phyloP scores from a whole-genome alignment of 2,329 filamentous ascomycete species.

The Pseudogymnoascus sp. region DNA sequence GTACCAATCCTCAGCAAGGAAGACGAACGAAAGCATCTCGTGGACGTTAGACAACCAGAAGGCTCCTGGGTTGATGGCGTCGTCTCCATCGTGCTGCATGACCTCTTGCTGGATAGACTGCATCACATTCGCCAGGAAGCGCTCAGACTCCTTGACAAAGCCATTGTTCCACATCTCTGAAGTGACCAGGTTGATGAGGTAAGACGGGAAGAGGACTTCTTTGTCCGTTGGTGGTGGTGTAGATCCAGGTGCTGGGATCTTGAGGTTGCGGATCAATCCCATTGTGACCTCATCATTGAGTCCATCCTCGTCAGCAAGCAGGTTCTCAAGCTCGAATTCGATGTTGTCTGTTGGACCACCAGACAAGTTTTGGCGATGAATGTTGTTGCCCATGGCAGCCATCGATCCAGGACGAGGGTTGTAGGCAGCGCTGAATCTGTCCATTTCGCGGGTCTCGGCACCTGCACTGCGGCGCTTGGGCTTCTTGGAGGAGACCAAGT shows the following conservation, averaged over 20 bases:
- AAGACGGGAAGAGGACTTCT: conserved; percentile 96
- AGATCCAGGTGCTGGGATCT: conserved; percentile 83
- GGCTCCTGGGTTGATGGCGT: conserved; percentile 91
- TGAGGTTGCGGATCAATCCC: conserved; percentile 91
- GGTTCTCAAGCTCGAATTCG: conserved; percentile 86
- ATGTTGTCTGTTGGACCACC: conserved; percentile 79
- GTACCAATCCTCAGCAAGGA: conserved; percentile 98
- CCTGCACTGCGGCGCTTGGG: conserved; percentile 90
- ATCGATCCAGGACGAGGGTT: conserved; percentile 95
- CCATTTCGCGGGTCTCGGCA: conserved; percentile 73
- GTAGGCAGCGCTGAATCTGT: conserved; percentile 87
- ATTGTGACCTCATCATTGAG: conserved; percentile 96
- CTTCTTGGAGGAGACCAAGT: conserved; percentile 94
- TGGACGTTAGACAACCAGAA: conserved; percentile 99
- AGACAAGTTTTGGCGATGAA: conserved; percentile 63
- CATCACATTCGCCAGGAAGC: conserved; percentile 98
- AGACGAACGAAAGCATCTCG: conserved; percentile 99
- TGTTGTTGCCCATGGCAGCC: conserved; percentile 63
- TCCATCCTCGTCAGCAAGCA: conserved; percentile 90
- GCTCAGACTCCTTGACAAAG: conserved; percentile 98
- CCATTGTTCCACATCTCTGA: conserved; percentile 99
- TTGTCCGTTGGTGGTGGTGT: conserved; percentile 92
- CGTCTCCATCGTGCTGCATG: conserved; percentile 96
- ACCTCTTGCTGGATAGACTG: conserved; percentile 99
- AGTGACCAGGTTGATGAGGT: conserved; percentile 97